These are phyloP conservation scores for Chrysanthemum seticuspe DNA, from an alignment of 129 eudicot species.

Conservation along the genomic window DNA sequence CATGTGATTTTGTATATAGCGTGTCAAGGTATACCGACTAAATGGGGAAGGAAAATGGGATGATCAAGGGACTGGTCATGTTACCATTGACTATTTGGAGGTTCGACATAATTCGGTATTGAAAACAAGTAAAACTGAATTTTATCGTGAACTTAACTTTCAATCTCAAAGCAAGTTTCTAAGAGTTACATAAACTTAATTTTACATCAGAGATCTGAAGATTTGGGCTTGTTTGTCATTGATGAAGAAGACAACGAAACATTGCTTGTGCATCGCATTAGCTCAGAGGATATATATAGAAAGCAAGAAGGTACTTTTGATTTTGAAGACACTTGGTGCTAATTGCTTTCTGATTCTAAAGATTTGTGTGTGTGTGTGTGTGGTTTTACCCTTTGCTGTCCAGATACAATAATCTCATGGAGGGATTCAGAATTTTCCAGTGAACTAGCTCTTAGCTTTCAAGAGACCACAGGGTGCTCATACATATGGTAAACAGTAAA, in stretches of 20 bases:
- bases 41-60: slow-evolving; percentile 95
- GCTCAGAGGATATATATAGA: slow-evolving; percentile 83
- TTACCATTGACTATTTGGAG: slow-evolving; percentile 84
- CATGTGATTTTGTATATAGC: slow-evolving; percentile 44
- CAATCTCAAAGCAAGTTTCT: slow-evolving; percentile 1
- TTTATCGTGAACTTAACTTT: background rate
- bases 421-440: slow-evolving; percentile 74
- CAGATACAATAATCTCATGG: slow-evolving; percentile 95
- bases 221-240: slow-evolving; percentile 68
- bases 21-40: slow-evolving; percentile 84
- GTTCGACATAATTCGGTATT: slow-evolving; percentile 36
- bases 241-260: slow-evolving; percentile 92
- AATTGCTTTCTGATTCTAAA: slow-evolving; percentile 1
- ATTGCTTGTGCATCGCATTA: slow-evolving; percentile 81
- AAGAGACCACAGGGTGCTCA: slow-evolving; percentile 81
- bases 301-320: slow-evolving; percentile 80
- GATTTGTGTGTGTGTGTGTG: background rate
- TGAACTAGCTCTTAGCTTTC: slow-evolving; percentile 97
- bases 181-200: slow-evolving; percentile 18
- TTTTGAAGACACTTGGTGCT: background rate
- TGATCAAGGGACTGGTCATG: slow-evolving; percentile 98
- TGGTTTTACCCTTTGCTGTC: slow-evolving; percentile 6
- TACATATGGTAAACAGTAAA: slow-evolving; percentile 65
- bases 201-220: slow-evolving; percentile 70
- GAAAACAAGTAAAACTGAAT: background rate